Evolutionary conservation across 495 filamentous ascomycete species (phyloP), one percentile per base, ranked within the genome.

Genomic region (Neurospora sp.): DNA sequence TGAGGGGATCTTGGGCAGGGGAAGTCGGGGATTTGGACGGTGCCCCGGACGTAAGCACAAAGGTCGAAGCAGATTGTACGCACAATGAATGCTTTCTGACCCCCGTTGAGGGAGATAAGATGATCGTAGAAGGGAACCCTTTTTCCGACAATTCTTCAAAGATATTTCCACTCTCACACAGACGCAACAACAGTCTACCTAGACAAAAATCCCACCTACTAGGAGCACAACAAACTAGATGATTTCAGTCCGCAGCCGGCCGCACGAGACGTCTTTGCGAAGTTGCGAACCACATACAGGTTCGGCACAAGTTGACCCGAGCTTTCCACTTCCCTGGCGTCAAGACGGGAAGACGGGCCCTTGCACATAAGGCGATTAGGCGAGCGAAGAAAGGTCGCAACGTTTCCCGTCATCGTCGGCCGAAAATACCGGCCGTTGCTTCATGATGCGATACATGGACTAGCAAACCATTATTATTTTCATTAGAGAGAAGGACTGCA

Each of bases 21-120:
- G 31, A 79, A 78, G 73, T 72, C 72, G 71, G 77, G 77, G 16
- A 77, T 77, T 31, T 74, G 76, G 76, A 71, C 27, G 27, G 53
- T 65, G 14, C 6, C 53, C 14, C 6, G 53, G 53, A 16, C 27
- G 27, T 37, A 61, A 16, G 27, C 27, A 35, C 12, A 35, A 35
- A 61, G 27, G 22, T 16, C 7, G 53, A 35, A 18, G 27, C 3
- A 18, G 22, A 31, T 53, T 16, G n/a, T 20, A 59, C 14, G 27
- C 22, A 18, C 53, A 61, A 31, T 16, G 6, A 61, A 31, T 61
- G 27, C 12, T 61, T 35, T 9, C 27, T 35, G 27, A 18, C 53
- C 27, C 20, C 48, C 20, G 5, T 59, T 59, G 48, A 31, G 22
- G 22, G n/a, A 22, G 46, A 22, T 12, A 5, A 22, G 46, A 48